Percentiles rank a stretch among this genome's conserved stretches.
phyloP scores from a whole-genome alignment of 768 basidiomycete genomes.

The Amanita thiersii region DNA sequence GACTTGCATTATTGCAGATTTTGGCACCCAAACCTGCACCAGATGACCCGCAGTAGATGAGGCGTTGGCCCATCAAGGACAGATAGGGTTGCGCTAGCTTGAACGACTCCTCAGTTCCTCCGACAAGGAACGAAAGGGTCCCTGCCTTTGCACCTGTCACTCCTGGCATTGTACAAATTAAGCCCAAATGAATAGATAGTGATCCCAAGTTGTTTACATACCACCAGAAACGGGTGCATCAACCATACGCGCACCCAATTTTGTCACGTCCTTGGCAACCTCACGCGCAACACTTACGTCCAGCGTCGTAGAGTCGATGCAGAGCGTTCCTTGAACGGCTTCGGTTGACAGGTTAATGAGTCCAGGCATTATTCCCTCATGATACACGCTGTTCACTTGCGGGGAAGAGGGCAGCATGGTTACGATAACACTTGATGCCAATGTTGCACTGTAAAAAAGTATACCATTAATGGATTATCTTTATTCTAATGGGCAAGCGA shows the following conservation, averaged over 20 bases:
- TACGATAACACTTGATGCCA: constrained; percentile 57
- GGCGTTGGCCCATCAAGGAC: constrained; percentile 68
- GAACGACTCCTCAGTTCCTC: constrained; percentile 59
- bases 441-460: constrained; percentile 43
- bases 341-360: constrained; percentile 40
- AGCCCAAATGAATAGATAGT: too few relatives aligned
- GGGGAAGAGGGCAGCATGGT: constrained; percentile 94
- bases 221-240: constrained; percentile 96
- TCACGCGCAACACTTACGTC: constrained; percentile 69
- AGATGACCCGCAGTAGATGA: constrained; percentile 77
- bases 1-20: constrained; percentile 77
- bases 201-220: too few relatives aligned
- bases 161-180: constrained; percentile 32
- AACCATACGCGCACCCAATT: constrained; percentile 64
- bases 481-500: not conserved
- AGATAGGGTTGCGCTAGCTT: constrained; percentile 50
- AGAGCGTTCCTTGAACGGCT: constrained; percentile 39
- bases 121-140: constrained; percentile 87
- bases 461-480: constrained; percentile 1
- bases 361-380: constrained; percentile 56
- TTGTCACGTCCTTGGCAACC: constrained; percentile 47
- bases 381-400: constrained; percentile 75
- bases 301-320: constrained; percentile 88
- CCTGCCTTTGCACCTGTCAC: constrained; percentile 84
- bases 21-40: constrained; percentile 83